Base-by-base conservation (phyloP, 208 protist species). In the Vickermania ingenoplastis region DNA sequence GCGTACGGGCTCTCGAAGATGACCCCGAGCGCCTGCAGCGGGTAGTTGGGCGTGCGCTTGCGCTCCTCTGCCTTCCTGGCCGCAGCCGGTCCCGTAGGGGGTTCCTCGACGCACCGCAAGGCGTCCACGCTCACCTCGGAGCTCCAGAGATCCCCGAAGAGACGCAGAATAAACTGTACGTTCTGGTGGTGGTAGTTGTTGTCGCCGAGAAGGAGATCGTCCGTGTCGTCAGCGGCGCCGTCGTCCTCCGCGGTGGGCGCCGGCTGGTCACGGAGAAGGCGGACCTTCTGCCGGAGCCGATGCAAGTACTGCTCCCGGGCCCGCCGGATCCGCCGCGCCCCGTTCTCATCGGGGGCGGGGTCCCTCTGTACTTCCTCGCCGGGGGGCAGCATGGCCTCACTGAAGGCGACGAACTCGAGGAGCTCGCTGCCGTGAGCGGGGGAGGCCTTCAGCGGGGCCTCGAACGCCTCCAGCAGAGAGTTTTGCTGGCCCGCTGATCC, bases 121-220 rank as follows among this genome's bases (percentile, higher is more conserved):
- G 7, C 36, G 11, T 7, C 7, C 7, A 45, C 36, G 11, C 17
- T 45, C 36, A 17, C 17, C 17, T 45, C 29, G 51, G 53, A 51
- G 11, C 53, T 76, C 54, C 58, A 69, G 53, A 62, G 83, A 21
- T 60, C 50, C 11, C 81, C 81, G 55, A 92, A 73, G 1, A 82
- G 53, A 26, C 76, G 59, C 48, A 89, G 71, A n/a, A 89, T 65
- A 61, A 67, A 83, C 36, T 63, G 62, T 29, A 92, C 81, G 66
- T 89, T 87, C 45, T 72, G 81, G 45, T 65, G 57, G 57, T 92
- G 82, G 30, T 78, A 71, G 60, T 67, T 74, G 57, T 74, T 70
- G 41, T 81, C 77, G 50, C 84, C 76, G 31, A 85, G 62, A 7
- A 51, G 61, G 53, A 79, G 23, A 21, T 45, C 59, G 14, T 57